phyloP scores from a whole-genome alignment of 768 basidiomycete species.

The Tricholoma sp. region DNA sequence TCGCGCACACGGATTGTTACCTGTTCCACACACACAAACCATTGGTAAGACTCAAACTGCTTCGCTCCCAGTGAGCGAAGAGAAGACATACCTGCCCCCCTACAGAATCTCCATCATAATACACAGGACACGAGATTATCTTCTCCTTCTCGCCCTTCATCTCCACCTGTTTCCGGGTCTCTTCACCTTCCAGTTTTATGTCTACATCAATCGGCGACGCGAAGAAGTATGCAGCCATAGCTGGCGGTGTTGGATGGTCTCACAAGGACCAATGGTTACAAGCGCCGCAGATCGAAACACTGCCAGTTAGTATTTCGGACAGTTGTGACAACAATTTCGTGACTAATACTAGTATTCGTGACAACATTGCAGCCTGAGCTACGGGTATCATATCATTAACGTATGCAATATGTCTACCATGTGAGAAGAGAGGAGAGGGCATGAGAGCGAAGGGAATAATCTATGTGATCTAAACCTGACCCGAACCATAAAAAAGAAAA shows the following conservation, averaged over 20 bases:
- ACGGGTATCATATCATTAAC: not conserved
- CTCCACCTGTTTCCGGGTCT: slow-evolving; percentile 83
- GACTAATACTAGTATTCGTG: not conserved
- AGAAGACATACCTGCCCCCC: slow-evolving; percentile 62
- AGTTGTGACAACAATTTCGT: not conserved
- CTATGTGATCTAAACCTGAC: not conserved
- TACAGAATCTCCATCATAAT: slow-evolving; percentile 94
- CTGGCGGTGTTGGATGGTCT: not conserved
- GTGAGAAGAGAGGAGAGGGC: not conserved
- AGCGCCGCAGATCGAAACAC: not conserved
- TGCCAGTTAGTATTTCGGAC: not conserved
- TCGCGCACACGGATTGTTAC: too few species aligned
- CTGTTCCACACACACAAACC: slow-evolving; percentile 32
- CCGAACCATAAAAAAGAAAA: not conserved
- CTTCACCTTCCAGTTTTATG: slow-evolving; percentile 82
- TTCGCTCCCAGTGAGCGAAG: not conserved
- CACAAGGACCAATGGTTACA: not conserved
- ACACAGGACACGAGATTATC: slow-evolving; percentile 80
- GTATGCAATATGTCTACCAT: not conserved
- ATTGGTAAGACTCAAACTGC: not conserved
- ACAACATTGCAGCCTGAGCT: not conserved
- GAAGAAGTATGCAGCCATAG: slow-evolving; percentile 90
- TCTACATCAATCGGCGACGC: slow-evolving; percentile 88
- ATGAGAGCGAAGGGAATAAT: not conserved
- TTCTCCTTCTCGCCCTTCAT: slow-evolving; percentile 88